Evolutionary conservation across 306 rosid species (phyloP).

Genomic region (Calophaca sinica): DNA sequence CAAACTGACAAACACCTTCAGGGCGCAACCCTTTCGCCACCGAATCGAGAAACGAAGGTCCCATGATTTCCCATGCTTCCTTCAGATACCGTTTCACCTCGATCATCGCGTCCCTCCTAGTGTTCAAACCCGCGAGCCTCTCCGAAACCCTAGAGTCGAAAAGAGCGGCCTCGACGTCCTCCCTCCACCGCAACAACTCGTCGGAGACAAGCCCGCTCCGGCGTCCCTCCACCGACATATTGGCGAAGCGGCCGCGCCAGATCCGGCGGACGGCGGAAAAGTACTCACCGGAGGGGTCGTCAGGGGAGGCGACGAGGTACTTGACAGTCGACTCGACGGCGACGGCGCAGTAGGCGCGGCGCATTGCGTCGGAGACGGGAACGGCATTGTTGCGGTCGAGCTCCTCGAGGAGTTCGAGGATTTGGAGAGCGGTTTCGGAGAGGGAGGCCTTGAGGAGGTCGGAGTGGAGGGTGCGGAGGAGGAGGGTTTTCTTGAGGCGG

Average conservation of each 20-base stretch:
- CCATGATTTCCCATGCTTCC: slow-evolving; percentile 68
- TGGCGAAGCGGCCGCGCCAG: slow-evolving; percentile 65
- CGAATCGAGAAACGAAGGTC: slow-evolving; percentile 60
- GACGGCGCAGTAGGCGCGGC: slow-evolving; percentile 70
- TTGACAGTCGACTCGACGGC: slow-evolving; percentile 78
- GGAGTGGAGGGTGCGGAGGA: slow-evolving; percentile 66
- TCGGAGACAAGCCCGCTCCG: slow-evolving; percentile 46
- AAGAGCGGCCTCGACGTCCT: slow-evolving; percentile 66
- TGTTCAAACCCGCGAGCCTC: slow-evolving; percentile 58
- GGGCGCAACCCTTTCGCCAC: slow-evolving; percentile 31
- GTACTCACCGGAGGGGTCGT: slow-evolving; percentile 49
- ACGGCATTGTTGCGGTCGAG: slow-evolving; percentile 47
- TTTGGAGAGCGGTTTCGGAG: slow-evolving; percentile 56
- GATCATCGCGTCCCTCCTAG: slow-evolving; percentile 59
- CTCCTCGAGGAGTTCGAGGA: slow-evolving; percentile 60
- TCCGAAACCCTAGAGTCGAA: slow-evolving; percentile 52
- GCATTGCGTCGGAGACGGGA: slow-evolving; percentile 47
- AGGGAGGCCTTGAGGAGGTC: slow-evolving; percentile 50
- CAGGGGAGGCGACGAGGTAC: slow-evolving; percentile 47
- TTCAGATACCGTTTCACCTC: slow-evolving; percentile 54
- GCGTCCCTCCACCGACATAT: slow-evolving; percentile 37
- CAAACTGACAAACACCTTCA: slow-evolving; percentile 39
- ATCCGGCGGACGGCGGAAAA: slow-evolving; percentile 59
- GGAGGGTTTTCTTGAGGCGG: slow-evolving; percentile 65
- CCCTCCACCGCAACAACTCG: slow-evolving; percentile 58